Evolutionary conservation across 768 basidiomycete species (phyloP), one percentile per base, ranked within the genome.

Genomic region (Lentinus brumalis): DNA sequence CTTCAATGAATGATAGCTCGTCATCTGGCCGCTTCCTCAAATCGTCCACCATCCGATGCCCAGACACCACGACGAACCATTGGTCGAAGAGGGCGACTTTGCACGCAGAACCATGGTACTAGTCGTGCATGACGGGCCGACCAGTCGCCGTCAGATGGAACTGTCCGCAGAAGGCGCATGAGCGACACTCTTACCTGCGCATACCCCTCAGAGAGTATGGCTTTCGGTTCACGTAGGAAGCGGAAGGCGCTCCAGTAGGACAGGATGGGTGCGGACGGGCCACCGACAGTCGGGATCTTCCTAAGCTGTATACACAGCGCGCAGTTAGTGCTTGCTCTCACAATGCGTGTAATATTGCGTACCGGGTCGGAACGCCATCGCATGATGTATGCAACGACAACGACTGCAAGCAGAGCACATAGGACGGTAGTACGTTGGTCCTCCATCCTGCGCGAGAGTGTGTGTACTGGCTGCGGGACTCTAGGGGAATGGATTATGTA

Each of bases 21-120:
- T 80, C 73, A 50, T 83, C 81, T 5, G 77, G 73, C n/a, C 78
- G 78, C 59, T 71, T 78, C 26, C 82, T 76, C 16, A 87, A 66
- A 44, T 86, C 85, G 6, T 85, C 80, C 12, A 85, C 69, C 49
- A 79, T 71, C 29, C 77, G 61, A 0, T 73, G 69, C 1, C 81
- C 78, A 18, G 74, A 74, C 21, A 80, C 68, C 7, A 86, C 67
- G 21, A 83, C 73, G 14, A 77, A 59, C 83, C 84, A 85, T 51
- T 75, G 70, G 41, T 78, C 72, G 44, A 80, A 66, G 45, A 72
- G 71, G 0, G 82, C 70, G 5, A 84, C 71, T 67, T 78, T 80
- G 70, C 82, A 85, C n/a, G 64, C 46, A 5, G 65, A 60, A 4
- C 46, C 49, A n/a, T 66, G 64, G 56, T 67, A 57, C 67, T 70